These are phyloP conservation scores for Barbarea vulgaris DNA, from an alignment of 345 rosid species.

Conservation along the genomic window DNA sequence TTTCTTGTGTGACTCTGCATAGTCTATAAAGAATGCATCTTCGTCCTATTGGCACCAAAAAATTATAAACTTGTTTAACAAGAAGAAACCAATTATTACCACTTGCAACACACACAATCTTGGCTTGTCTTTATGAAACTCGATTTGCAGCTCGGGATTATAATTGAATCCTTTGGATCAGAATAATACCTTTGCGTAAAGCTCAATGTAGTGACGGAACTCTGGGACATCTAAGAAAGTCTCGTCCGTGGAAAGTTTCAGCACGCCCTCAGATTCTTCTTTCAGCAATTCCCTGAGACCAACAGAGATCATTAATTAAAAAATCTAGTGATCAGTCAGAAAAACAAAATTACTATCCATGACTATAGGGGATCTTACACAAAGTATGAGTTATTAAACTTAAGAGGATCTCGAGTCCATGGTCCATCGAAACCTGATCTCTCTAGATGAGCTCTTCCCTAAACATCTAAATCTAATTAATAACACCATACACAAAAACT, in stretches of 20 bases:
- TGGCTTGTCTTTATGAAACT: not conserved
- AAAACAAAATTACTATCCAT: not conserved
- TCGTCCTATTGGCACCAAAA: slow-evolving; percentile 58
- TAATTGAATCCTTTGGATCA: not conserved
- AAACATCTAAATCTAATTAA: slow-evolving; percentile 22
- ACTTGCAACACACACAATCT: not conserved
- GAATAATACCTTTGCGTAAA: slow-evolving; percentile 69
- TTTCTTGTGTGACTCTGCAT: slow-evolving; percentile 75
- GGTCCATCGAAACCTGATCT: slow-evolving; percentile 94
- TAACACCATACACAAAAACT: not conserved
- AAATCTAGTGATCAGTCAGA: not conserved
- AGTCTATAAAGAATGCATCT: slow-evolving; percentile 75
- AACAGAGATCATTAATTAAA: not conserved
- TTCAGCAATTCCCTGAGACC: slow-evolving; percentile 61
- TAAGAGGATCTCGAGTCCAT: slow-evolving; percentile 89
- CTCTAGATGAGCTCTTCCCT: slow-evolving; percentile 92
- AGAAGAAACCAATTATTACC: not conserved
- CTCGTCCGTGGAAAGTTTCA: slow-evolving; percentile 78
- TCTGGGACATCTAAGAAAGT: slow-evolving; percentile 65
- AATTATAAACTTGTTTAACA: not conserved
- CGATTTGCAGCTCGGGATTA: not conserved
- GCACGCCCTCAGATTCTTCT: slow-evolving; percentile 64
- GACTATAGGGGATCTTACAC: slow-evolving; percentile 52
- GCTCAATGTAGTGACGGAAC: slow-evolving; percentile 64
- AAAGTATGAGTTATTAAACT: slow-evolving; percentile 88